phyloP scores from a whole-genome alignment of 495 filamentous ascomycete species.

The Platismatia glauca region DNA sequence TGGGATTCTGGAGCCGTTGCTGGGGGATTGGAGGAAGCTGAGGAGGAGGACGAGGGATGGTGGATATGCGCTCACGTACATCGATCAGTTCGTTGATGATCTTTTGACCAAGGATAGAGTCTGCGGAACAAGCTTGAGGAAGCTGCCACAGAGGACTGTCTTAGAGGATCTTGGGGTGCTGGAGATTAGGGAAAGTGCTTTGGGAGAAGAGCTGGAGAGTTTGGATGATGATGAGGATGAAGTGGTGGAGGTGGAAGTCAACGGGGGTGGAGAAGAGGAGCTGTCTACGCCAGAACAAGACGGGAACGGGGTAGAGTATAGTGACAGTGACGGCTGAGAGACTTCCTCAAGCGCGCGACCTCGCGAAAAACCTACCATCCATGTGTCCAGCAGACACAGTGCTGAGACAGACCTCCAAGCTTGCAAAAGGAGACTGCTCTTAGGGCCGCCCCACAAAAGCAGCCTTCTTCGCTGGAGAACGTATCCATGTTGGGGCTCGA shows the following conservation, averaged over 20 bases:
- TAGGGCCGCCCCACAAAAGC: background rate
- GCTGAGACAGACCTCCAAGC: background rate
- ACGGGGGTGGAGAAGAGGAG: background rate
- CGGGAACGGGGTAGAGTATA: background rate
- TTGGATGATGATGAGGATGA: constrained; percentile 55
- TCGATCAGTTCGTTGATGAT: constrained; percentile 94
- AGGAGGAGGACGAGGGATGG: constrained; percentile 64
- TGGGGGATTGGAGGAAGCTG: constrained; percentile 79
- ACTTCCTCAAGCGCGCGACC: background rate
- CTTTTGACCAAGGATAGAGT: constrained; percentile 81
- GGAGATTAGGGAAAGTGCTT: constrained; percentile 74
- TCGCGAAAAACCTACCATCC: background rate
- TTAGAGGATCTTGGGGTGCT: constrained; percentile 85
- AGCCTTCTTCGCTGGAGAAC: background rate
- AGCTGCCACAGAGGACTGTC: constrained; percentile 70
- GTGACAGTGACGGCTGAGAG: constrained; percentile 4
- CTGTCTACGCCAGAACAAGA: constrained; percentile 4
- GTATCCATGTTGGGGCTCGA: background rate
- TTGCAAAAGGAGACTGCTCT: background rate
- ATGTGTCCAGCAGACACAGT: background rate
- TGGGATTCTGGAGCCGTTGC: constrained; percentile 66
- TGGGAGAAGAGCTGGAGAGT: constrained; percentile 76
- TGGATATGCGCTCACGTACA: constrained; percentile 57
- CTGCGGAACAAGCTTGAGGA: constrained; percentile 87
- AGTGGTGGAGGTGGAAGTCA: constrained; percentile 23